A percentile compares a stretch with the other conserved stretches of the same genome.
These are phyloP conservation scores for Xylaria sp. DNA, from an alignment of 495 filamentous ascomycete genomes.

Conservation along the genomic window DNA sequence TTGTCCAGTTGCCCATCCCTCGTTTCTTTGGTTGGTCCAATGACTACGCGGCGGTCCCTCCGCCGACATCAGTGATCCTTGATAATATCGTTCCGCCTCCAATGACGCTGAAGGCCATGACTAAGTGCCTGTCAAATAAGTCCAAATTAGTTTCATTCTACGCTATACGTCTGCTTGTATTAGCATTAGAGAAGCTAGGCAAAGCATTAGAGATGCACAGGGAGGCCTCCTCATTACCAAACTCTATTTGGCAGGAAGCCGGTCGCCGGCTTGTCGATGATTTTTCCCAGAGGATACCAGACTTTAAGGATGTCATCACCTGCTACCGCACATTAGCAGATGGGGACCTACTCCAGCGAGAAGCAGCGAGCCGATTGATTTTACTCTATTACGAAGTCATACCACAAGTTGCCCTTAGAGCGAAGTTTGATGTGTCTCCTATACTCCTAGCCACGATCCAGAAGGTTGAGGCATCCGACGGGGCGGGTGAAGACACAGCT, in stretches of 20 bases:
- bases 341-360: slow-evolving; percentile 75
- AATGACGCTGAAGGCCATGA: slow-evolving; percentile 75
- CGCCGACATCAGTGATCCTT: slow-evolving; percentile 75
- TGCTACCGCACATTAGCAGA: slow-evolving; percentile 69
- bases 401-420: slow-evolving; percentile 78
- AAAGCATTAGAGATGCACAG: slow-evolving; percentile 62
- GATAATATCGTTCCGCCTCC: slow-evolving; percentile 89
- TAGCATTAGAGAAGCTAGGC: slow-evolving; percentile 80
- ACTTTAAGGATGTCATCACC: slow-evolving; percentile 75
- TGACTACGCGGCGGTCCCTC: slow-evolving; percentile 68
- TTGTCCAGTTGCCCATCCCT: slow-evolving; percentile 75
- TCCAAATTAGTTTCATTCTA: slow-evolving; percentile 80
- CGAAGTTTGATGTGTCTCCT: slow-evolving; percentile 84
- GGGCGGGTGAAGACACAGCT: slow-evolving; percentile 49
- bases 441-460: slow-evolving; percentile 70
- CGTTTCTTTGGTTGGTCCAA: slow-evolving; percentile 64
- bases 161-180: slow-evolving; percentile 74
- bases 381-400: slow-evolving; percentile 80
- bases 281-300: slow-evolving; percentile 80
- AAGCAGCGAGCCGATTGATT: slow-evolving; percentile 76
- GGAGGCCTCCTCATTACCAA: slow-evolving; percentile 49
- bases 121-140: slow-evolving; percentile 78
- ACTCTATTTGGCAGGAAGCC: slow-evolving; percentile 69
- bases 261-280: slow-evolving; percentile 68
- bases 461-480: slow-evolving; percentile 32